These are phyloP conservation scores for Fagus sylvatica DNA, from an alignment of 306 rosid species.

Conservation along the genomic window DNA sequence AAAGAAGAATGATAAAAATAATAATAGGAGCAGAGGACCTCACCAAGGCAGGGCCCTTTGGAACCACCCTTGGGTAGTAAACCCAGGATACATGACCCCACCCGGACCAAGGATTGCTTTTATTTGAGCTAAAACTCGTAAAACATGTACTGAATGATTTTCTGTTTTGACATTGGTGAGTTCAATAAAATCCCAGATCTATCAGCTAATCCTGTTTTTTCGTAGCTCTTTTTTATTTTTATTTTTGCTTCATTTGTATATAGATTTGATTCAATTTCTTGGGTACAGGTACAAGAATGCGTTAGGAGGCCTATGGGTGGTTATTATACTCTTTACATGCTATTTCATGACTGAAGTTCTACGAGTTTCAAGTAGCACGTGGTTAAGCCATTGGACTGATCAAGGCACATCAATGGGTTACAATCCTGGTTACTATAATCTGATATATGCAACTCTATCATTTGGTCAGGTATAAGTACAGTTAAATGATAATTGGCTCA, in stretches of 20 bases:
- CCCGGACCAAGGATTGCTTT: neutral
- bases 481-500: slow-evolving; percentile 6
- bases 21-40: no score
- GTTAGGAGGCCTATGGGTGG: slow-evolving; percentile 86
- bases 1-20: no score
- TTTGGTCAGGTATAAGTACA: slow-evolving; percentile 64
- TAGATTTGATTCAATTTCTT: slow-evolving; percentile 4
- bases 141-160: neutral
- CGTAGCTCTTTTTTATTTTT: neutral
- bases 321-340: slow-evolving; percentile 56
- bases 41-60: no score
- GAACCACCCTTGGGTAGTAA: no score
- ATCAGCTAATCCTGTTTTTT: neutral
- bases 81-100: no score
- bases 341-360: slow-evolving; percentile 66
- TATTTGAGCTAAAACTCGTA: neutral
- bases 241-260: neutral
- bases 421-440: slow-evolving; percentile 61
- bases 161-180: neutral
- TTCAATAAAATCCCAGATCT: neutral
- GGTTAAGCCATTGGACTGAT: slow-evolving; percentile 82
- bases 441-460: slow-evolving; percentile 64
- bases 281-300: slow-evolving; percentile 67
- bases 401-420: slow-evolving; percentile 45
- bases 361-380: slow-evolving; percentile 79